Evolutionary conservation across 2,329 filamentous ascomycete species (phyloP), one percentile per base, ranked within the genome.

Genomic region (Fusarium sp.): DNA sequence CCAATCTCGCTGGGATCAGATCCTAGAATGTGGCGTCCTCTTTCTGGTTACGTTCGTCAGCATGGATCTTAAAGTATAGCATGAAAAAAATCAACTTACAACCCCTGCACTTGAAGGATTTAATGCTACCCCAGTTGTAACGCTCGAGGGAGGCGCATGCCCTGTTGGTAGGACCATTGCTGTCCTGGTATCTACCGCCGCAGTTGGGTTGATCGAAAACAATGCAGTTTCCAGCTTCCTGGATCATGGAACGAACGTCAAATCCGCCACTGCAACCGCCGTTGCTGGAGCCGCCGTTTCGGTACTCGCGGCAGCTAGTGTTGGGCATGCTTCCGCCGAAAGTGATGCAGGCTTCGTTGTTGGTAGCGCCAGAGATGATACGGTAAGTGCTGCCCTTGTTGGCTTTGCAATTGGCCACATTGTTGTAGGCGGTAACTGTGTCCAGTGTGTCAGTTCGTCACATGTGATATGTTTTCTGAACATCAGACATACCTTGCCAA

Each of bases 21-120:
- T 5, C 9, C 4, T 6, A 14, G 2, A 20, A 9, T 6, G 8
- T 20, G 5, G 10, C 5, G 14, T 20, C 13, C 2, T 16, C 3
- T 48, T 7, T 32, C 13, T 22, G 14, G 4, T 32, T 5, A 18
- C 2, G 9, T 9, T 3, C 18, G 2, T 48, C 7, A 48, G 27
- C 3, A 18, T 22, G 7, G 2, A 18, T 16, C 6, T 18, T 1
- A 0, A 8, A 8, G 0, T 16, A 22, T 18, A 3, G 20, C 12
- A 13, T 3, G 14, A 16, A 0, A 14, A 11, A 9, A 48, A 5
- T 0, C n/a, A 22, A 24, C 46, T 32, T 48, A 48, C 46, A 48
- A 7, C 46, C 27, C 20, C 13, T 9, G 27, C 47, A 34, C 30
- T 22, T 34, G 2, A 51, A 51, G 3, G 47, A 51, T 0, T 18